Percentiles rank a stretch among this genome's conserved stretches.
Evolutionary conservation across 768 basidiomycete species (phyloP).

Genomic region (Floccularia luteovirens): DNA sequence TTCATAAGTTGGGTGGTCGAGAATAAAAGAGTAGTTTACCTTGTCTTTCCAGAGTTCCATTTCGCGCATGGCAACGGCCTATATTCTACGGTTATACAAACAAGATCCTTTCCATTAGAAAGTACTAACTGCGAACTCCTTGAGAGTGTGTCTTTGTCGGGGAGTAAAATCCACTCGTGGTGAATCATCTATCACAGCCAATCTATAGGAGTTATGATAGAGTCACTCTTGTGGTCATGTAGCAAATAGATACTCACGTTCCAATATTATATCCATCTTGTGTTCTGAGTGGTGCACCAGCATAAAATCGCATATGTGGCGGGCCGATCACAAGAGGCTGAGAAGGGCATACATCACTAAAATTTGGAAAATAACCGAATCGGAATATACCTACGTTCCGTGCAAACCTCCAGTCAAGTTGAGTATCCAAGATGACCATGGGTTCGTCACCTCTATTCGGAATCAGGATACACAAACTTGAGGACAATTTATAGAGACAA

Average conservation of each 20-base stretch:
- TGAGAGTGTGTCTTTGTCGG: conserved; percentile 83
- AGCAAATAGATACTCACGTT: conserved; percentile 36
- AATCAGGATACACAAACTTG: conserved; percentile 4
- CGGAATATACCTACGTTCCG: conserved; percentile 53
- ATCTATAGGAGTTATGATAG: conserved; percentile 25
- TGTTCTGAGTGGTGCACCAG: conserved; percentile 84
- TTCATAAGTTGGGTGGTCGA: background rate
- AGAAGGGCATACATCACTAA: background rate
- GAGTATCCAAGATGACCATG: conserved; percentile 74
- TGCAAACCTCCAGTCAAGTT: conserved; percentile 81
- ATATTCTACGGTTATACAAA: conserved; percentile 12
- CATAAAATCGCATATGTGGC: conserved; percentile 81
- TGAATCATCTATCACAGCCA: conserved; percentile 79
- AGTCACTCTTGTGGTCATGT: background rate
- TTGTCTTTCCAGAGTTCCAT: conserved; percentile 96
- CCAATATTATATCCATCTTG: conserved; percentile 89
- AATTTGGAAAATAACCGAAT: background rate
- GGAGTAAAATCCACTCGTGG: conserved; percentile 84
- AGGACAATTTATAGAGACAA: conserved; percentile 3
- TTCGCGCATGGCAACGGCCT: conserved; percentile 88
- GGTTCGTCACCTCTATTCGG: conserved; percentile 86
- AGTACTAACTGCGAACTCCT: conserved; percentile 73
- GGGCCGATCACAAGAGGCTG: conserved; percentile 66
- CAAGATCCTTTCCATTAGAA: conserved; percentile 5
- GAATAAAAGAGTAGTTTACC: conserved; percentile 25